These are phyloP conservation scores for Xylariaceae sp. DNA, from an alignment of 2,329 filamentous ascomycete species.

Conservation along the genomic window DNA sequence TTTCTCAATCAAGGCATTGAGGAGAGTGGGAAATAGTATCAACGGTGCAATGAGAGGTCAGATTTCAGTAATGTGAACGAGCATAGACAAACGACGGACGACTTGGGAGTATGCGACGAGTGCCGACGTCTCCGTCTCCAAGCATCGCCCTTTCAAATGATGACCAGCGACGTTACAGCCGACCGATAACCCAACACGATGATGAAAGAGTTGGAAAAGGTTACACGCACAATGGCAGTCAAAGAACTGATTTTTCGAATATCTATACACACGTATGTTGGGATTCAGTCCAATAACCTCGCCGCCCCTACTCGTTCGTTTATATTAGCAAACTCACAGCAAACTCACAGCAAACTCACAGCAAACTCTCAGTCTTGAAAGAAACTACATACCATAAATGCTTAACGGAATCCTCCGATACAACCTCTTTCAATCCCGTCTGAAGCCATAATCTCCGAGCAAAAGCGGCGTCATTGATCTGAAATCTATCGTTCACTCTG, in stretches of 20 bases:
- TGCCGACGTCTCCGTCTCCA: too few relatives aligned
- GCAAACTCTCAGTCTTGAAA: not conserved
- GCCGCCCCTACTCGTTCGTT: constrained; percentile 61
- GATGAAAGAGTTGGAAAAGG: not conserved
- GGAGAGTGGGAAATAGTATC: not conserved
- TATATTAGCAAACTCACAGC: not conserved
- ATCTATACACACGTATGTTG: constrained; percentile 86
- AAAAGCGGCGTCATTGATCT: constrained; percentile 70
- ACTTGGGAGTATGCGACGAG: too few relatives aligned
- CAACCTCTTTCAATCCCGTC: constrained; percentile 64
- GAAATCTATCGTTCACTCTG: constrained; percentile 84
- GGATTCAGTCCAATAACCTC: constrained; percentile 78
- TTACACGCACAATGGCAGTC: constrained; percentile 74
- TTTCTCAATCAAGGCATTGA: too few relatives aligned
- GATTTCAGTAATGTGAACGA: not conserved
- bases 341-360: not conserved
- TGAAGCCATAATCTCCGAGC: constrained; percentile 69
- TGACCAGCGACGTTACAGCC: not conserved
- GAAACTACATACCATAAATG: constrained; percentile 39
- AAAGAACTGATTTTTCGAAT: constrained; percentile 82
- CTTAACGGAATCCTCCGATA: constrained; percentile 38
- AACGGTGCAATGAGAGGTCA: not conserved
- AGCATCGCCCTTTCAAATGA: too few relatives aligned
- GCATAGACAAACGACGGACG: too few relatives aligned
- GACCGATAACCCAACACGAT: not conserved